Conservation (phyloP, 108 stramenopile genomes). For the Cyclotella baltica region DNA sequence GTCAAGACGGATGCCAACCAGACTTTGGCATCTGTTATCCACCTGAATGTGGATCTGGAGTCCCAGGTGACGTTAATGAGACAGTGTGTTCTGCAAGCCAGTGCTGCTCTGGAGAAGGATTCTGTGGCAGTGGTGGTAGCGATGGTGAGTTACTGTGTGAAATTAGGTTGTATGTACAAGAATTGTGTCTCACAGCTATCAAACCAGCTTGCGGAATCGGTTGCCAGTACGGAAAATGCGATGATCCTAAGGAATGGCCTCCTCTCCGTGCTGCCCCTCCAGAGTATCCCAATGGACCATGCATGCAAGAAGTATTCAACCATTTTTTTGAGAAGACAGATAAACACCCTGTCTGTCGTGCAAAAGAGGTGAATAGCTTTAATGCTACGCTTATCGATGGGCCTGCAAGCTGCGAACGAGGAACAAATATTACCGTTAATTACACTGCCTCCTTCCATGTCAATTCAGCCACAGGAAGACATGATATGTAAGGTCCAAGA, state of each 20-base stretch:
- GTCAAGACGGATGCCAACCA: background rate
- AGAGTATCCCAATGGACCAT: background rate
- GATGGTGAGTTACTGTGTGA: background rate
- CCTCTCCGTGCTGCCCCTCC: conserved; percentile 1
- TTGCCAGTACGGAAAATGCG: conserved; percentile 9
- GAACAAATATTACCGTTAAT: conserved; percentile 2
- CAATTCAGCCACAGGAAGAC: background rate
- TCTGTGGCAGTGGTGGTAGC: background rate
- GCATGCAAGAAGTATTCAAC: conserved; percentile 16
- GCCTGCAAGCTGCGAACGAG: conserved; percentile 7
- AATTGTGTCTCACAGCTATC: too few relatives aligned
- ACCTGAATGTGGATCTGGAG: background rate
- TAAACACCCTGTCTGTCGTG: conserved; percentile 10
- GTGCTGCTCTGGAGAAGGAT: background rate
- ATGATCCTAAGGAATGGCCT: background rate
- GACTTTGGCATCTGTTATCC: background rate
- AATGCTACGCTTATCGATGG: background rate
- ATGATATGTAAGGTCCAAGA: conserved; percentile 1
- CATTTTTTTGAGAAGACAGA: conserved; percentile 7
- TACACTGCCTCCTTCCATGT: conserved; percentile 7
- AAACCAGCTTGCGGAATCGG: conserved; percentile 9
- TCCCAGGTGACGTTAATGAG: background rate
- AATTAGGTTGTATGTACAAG: too few relatives aligned
- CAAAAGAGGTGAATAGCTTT: conserved; percentile 10
- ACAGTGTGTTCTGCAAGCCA: background rate